Evolutionary conservation across 2,329 filamentous ascomycete genomes (phyloP).

Genomic region (Bipolaris gigantea): DNA sequence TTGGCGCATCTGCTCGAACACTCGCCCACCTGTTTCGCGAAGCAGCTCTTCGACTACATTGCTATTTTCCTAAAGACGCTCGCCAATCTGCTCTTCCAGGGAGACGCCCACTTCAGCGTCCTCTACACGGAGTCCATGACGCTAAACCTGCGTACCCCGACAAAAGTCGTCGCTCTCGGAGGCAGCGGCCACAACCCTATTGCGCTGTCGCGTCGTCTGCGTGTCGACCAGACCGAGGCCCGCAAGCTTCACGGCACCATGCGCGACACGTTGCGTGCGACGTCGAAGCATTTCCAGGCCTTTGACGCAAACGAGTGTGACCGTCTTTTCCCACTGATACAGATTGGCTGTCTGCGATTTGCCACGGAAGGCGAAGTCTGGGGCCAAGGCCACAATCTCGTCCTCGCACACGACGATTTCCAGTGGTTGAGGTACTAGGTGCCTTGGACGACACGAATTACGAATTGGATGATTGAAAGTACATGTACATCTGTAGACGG

Average conservation of each 20-base stretch:
- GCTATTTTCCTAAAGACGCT: conserved; percentile 35
- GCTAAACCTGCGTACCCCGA: conserved; percentile 34
- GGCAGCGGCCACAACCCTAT: conserved; percentile 18
- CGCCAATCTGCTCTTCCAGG: conserved; percentile 27
- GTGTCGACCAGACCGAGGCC: conserved; percentile 25
- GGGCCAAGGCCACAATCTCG: conserved; percentile 36
- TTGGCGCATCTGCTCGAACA: conserved; percentile 31
- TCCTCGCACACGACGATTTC: conserved; percentile 35
- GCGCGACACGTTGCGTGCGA: conserved; percentile 32
- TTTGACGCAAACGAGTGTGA: conserved; percentile 30
- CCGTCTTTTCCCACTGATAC: conserved; percentile 31
- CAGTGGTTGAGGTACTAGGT: conserved; percentile 33
- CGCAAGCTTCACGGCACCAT: conserved; percentile 27
- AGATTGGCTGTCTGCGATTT: conserved; percentile 32
- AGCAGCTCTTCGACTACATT: conserved; percentile 38
- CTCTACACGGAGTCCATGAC: conserved; percentile 34
- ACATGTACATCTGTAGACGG: neutral
- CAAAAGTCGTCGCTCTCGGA: conserved; percentile 19
- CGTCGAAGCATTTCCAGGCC: conserved; percentile 29
- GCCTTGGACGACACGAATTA: neutral
- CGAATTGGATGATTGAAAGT: neutral
- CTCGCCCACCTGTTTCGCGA: conserved; percentile 29
- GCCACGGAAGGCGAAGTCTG: conserved; percentile 31
- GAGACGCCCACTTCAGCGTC: conserved; percentile 24
- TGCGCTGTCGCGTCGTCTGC: conserved; percentile 21